These are phyloP conservation scores for Phytophthora foliorum DNA, from an alignment of 352 stramenopile species.

Conservation along the genomic window DNA sequence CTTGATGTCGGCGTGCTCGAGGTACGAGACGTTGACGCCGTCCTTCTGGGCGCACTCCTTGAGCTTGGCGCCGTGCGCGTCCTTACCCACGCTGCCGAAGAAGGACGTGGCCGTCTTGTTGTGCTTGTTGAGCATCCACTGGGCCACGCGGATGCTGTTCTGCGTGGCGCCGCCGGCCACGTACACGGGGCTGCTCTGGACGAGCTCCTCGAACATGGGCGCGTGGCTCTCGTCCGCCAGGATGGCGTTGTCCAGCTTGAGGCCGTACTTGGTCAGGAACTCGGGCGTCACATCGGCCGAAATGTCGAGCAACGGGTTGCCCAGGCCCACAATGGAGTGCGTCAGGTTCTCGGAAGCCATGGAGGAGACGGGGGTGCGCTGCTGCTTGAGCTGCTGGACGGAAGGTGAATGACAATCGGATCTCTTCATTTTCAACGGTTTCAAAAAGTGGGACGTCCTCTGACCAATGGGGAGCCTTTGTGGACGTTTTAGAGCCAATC, in stretches of 20 bases:
- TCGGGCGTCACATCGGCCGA: conserved; percentile 94
- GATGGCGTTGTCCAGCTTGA: conserved; percentile 97
- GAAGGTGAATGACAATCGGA: conserved; percentile 26
- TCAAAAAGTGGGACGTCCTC: conserved; percentile 12
- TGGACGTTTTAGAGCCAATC: conserved; percentile 18
- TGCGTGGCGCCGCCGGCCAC: conserved; percentile 98
- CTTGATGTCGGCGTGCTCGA: conserved; percentile 93
- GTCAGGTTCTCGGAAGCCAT: conserved; percentile 58
- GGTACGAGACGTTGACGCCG: conserved; percentile 98
- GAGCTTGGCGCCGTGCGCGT: conserved; percentile 94
- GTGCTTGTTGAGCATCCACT: conserved; percentile 98
- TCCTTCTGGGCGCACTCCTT: conserved; percentile 94
- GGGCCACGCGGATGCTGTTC: conserved; percentile 99
- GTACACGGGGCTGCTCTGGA: conserved; percentile 94
- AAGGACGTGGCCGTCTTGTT: conserved; percentile 92
- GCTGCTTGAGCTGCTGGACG: conserved; percentile 38
- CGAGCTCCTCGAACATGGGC: conserved; percentile 97
- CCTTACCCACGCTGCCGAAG: conserved; percentile 97
- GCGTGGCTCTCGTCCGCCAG: conserved; percentile 98
- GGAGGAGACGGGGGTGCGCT: conserved; percentile 1
- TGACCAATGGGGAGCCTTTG: conserved; percentile 14
- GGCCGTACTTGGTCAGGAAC: conserved; percentile 97
- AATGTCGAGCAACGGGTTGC: conserved; percentile 99
- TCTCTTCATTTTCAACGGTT: conserved; percentile 30
- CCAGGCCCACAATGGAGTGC: conserved; percentile 94